Evolutionary conservation across 345 rosid genomes (phyloP).

Genomic region (Conringia planisiliqua): DNA sequence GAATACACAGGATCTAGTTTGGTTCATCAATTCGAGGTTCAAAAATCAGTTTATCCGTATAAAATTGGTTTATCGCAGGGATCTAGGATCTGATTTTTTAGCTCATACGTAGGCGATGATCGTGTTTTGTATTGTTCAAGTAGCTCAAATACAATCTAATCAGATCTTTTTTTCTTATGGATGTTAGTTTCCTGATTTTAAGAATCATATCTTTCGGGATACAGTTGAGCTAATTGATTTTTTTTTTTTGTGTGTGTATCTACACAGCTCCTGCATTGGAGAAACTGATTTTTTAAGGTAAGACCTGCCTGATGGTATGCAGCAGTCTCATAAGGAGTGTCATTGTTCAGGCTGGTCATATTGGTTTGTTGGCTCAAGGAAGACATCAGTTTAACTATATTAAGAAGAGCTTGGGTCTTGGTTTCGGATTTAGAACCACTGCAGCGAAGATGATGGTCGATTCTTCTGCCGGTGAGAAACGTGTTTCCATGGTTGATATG

Average conservation of each 20-base stretch:
- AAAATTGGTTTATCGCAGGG: not conserved
- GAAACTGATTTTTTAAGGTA: constrained; percentile 36
- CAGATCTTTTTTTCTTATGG: not conserved
- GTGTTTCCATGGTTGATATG: constrained; percentile 37
- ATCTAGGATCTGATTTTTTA: constrained; percentile 2
- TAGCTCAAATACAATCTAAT: not conserved
- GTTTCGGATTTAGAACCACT: constrained; percentile 27
- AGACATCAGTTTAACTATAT: constrained; percentile 32
- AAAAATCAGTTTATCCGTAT: not conserved
- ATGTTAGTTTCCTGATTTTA: not conserved
- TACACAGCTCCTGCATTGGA: constrained; percentile 31
- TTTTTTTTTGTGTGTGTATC: not conserved
- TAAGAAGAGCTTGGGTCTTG: constrained; percentile 38
- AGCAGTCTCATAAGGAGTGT: constrained; percentile 52
- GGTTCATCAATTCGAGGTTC: not conserved
- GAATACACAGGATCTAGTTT: constrained; percentile 1
- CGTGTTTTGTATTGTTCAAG: not conserved
- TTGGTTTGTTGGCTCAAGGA: constrained; percentile 42
- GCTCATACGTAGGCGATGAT: not conserved
- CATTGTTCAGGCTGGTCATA: constrained; percentile 57
- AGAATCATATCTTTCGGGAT: not conserved
- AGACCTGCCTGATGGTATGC: constrained; percentile 64
- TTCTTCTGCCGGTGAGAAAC: constrained; percentile 49
- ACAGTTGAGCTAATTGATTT: not conserved
- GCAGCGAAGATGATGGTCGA: constrained; percentile 73